Evolutionary conservation across 2,329 filamentous ascomycete genomes (phyloP), one percentile per base, ranked within the genome.

Genomic region (Neonectria ditissima): DNA sequence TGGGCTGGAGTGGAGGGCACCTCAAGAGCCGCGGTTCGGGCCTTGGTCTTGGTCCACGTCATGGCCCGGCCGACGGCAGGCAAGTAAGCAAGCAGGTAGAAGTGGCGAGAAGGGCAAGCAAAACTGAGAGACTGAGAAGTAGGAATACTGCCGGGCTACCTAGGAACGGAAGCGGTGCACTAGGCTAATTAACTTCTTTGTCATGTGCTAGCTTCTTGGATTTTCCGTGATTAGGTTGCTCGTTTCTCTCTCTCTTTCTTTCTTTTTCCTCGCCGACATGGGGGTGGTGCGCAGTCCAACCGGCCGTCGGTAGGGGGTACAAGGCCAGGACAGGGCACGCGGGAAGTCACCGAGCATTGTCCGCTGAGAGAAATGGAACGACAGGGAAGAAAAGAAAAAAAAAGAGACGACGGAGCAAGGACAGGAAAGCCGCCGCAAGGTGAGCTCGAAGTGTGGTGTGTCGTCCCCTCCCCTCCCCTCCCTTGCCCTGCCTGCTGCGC

Each of bases 31-130:
- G 67, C 71, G 71, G 71, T 71, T 69, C 71, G 71, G 69, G 68
- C 71, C 71, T 73, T 71, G 37, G 69, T 37, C 34, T 37, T 37
- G 34, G 58, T 65, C 71, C 69, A 73, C 71, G 71, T 71, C 69
- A 70, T 65, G 57, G 50, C 48, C 45, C 45, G 47, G 53, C 41
- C 32, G 28, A 26, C 30, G 56, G 26, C 20, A 37, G 34, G 30
- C 28, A 16, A 10, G 53, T 22, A 47, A 26, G 52, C 32, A 51
- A 43, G 28, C 39, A 7, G 37, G 37, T 10, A 41, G 34, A 37
- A 37, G 37, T 18, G 37, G 37, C 37, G n/a, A 20, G 37, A 18
- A 10, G 37, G 16, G 10, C 11, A 34, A 10, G 14, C 11, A 30
- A 30, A 30, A 30, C 7, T 9, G 28, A 30, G 28, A 30, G n/a